Evolutionary conservation across 441 rosid species (phyloP).

Genomic region (Croton laevigatus): DNA sequence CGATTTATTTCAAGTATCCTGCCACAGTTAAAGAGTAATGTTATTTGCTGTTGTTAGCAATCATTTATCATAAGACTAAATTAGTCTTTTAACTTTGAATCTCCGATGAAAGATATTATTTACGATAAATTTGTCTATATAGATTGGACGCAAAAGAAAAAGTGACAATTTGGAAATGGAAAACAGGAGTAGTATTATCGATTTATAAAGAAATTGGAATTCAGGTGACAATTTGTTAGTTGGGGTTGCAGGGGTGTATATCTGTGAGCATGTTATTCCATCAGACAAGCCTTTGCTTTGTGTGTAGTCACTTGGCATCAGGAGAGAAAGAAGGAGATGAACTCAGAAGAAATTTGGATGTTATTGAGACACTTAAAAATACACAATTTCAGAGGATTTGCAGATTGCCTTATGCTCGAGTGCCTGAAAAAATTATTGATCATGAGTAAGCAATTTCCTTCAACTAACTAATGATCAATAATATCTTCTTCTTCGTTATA

Average conservation of each 20-base stretch:
- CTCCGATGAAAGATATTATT: no score
- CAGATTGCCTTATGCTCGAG: conserved; percentile 43
- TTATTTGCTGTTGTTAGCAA: no score
- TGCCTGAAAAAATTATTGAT: conserved; percentile 73
- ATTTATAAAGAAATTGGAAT: no score
- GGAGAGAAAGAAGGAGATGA: conserved; percentile 99
- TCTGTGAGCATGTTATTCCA: conserved; percentile 84
- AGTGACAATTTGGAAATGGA: no score
- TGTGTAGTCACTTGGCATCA: conserved; percentile 94
- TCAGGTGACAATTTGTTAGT: conserved; percentile 14
- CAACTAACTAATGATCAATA: neutral
- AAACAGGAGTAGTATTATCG: no score
- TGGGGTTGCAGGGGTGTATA: conserved; percentile 73
- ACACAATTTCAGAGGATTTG: conserved; percentile 72
- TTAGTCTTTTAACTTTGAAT: no score
- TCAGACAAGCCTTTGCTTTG: conserved; percentile 90
- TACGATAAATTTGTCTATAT: no score
- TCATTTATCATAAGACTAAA: no score
- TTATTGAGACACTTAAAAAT: conserved; percentile 71
- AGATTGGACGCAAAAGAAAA: no score
- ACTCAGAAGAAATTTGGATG: conserved; percentile 76
- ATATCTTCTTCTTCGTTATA: neutral
- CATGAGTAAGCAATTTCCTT: conserved; percentile 63
- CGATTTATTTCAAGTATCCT: no score
- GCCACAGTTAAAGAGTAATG: no score